Conservation (phyloP, 2,329 filamentous ascomycete genomes). For the Talaromyces verruculosus region DNA sequence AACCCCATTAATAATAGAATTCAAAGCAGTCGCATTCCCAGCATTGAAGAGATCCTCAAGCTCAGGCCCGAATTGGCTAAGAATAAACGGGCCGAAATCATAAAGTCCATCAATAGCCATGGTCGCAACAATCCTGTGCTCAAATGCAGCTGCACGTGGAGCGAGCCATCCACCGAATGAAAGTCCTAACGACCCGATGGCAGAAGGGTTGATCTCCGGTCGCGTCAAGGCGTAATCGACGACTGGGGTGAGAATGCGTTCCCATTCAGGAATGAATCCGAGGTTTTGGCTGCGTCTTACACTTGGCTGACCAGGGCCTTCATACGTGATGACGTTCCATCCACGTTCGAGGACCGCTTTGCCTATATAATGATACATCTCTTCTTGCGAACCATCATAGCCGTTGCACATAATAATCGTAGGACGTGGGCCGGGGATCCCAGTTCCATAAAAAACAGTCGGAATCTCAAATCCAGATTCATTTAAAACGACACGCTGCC, state of each 20-base stretch:
- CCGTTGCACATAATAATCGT: constrained; percentile 40
- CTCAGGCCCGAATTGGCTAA: not conserved
- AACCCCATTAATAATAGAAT: constrained; percentile 15
- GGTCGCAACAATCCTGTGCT: constrained; percentile 44
- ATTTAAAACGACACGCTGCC: constrained; percentile 23
- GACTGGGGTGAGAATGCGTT: constrained; percentile 36
- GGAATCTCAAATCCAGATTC: constrained; percentile 31
- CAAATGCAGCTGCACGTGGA: constrained; percentile 41
- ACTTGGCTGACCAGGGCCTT: constrained; percentile 50
- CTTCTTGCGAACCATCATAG: constrained; percentile 38
- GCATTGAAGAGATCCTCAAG: constrained; percentile 6
- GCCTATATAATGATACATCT: constrained; percentile 44
- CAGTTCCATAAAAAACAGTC: constrained; percentile 40
- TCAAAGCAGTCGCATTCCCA: constrained; percentile 23
- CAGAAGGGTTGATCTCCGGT: constrained; percentile 36
- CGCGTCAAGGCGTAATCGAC: constrained; percentile 29
- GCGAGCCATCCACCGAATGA: constrained; percentile 51
- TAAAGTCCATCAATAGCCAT: constrained; percentile 45
- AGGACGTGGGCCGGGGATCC: constrained; percentile 31
- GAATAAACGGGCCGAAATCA: constrained; percentile 24
- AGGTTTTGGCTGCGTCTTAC: constrained; percentile 32
- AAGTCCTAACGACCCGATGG: constrained; percentile 41
- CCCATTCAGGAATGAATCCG: constrained; percentile 42
- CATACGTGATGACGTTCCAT: constrained; percentile 48
- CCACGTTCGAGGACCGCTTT: constrained; percentile 34